Evolutionary conservation across 768 basidiomycete species (phyloP), one percentile per base, ranked within the genome.

Genomic region (Mycena pura): DNA sequence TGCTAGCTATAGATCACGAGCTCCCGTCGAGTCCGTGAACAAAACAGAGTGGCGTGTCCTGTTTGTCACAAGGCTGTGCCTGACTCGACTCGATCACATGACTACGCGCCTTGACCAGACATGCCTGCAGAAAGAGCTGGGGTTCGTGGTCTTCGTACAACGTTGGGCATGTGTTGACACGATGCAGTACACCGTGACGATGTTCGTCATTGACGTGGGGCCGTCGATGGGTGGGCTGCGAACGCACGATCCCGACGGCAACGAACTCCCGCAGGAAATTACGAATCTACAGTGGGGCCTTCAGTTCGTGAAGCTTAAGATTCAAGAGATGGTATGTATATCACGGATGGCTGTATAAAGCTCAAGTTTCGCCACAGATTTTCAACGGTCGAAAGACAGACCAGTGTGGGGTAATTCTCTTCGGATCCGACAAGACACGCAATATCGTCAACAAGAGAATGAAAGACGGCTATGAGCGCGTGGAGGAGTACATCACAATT

Each of bases 311-410:
- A 93, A 92, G 72, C 83, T 94, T 65, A 95, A 95, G 74, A 84
- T 96, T 31, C 93, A 96, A 71, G 92, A 96, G 62, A 95, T 96
- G 90, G 93, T 92, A 53, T 10, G 73, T 69, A 15, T 25, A n/a
- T 13, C 28, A 39, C 17, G n/a, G 15, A 39, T 28, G 34, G 7
- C 17, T 57, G 15, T 15, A 19, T 13, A 22, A 49, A 19, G 41
- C 6, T 15, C 48, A 43, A 51, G 60, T 36, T 27, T 56, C 51
- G 28, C 39, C 45, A 43, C 64, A 99, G 96, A 95, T 98, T 65
- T 95, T 88, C 70, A 87, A 91, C 65, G 92, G 90, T 14, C 83
- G 96, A 39, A 97, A 96, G 79, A 98, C 96, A 10, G 96, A 96
- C 70, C 88, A 93, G 70, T 93, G 94, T 71, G 93, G 94, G n/a